Evolutionary conservation across 2,329 filamentous ascomycete genomes (phyloP).

Genomic region (Verticillium nonalfalfae): DNA sequence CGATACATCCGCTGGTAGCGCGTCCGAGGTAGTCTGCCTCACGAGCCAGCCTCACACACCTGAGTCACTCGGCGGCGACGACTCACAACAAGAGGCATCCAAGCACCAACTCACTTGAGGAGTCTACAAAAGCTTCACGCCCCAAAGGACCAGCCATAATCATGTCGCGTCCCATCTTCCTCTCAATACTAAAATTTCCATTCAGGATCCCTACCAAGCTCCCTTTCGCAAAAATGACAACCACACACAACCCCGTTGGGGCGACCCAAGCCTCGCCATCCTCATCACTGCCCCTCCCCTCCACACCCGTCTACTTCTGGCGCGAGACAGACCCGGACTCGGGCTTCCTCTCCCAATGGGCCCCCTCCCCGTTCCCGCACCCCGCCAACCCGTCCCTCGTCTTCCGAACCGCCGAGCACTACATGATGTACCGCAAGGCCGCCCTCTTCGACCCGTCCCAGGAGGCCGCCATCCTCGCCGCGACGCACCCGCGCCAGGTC

Average conservation of each 20-base stretch:
- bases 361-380: slow-evolving; percentile 40
- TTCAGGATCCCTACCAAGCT: too few relatives aligned
- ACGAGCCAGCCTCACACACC: not conserved
- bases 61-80: not conserved
- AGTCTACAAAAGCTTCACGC: too few relatives aligned
- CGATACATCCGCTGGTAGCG: too few relatives aligned
- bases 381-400: slow-evolving; percentile 24
- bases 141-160: too few relatives aligned
- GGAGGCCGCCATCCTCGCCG: slow-evolving; percentile 42
- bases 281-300: not conserved
- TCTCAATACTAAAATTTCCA: too few relatives aligned
- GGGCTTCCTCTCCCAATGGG: slow-evolving; percentile 61
- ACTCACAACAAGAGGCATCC: not conserved
- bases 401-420: slow-evolving; percentile 48
- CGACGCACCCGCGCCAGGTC: slow-evolving; percentile 36
- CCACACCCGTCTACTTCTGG: slow-evolving; percentile 38
- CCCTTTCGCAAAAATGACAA: not conserved
- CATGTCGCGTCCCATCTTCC: too few relatives aligned
- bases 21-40: too few relatives aligned
- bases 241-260: not conserved
- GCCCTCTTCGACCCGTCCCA: slow-evolving; percentile 38
- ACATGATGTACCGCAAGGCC: slow-evolving; percentile 51
- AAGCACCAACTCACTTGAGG: not conserved
- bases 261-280: not conserved
- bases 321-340: slow-evolving; percentile 35